Conservation (phyloP, 306 rosid species). For the Castanopsis chinensis region DNA sequence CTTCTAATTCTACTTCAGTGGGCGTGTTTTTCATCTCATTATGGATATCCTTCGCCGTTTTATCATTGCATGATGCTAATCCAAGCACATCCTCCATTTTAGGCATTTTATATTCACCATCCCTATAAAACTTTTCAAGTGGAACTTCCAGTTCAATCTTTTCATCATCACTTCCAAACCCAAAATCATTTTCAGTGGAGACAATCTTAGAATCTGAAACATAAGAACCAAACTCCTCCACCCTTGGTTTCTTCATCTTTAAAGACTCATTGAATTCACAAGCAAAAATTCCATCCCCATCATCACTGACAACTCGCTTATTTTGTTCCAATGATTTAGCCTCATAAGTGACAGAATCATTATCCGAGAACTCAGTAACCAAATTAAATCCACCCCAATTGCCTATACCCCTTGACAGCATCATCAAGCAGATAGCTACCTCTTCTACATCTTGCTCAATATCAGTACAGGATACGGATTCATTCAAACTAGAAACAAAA, state of each 20-base stretch:
- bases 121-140: neutral
- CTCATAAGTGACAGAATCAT: constrained; percentile 26
- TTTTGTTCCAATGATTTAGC: constrained; percentile 11
- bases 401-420: constrained; percentile 34
- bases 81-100: constrained; percentile 3
- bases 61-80: neutral
- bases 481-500: constrained; percentile 19
- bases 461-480: constrained; percentile 13
- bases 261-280: constrained; percentile 10
- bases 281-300: constrained; percentile 4
- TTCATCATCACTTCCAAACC: neutral
- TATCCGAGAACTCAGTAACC: constrained; percentile 26
- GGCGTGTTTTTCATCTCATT: neutral
- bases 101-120: constrained; percentile 16
- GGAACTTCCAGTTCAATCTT: neutral
- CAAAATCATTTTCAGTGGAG: constrained; percentile 20
- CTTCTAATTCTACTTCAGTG: constrained; percentile 6
- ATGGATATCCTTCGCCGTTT: neutral
- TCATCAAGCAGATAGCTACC: constrained; percentile 40
- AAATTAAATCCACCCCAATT: constrained; percentile 19
- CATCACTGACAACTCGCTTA: constrained; percentile 2
- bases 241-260: constrained; percentile 18
- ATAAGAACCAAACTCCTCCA: constrained; percentile 5
- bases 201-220: neutral
- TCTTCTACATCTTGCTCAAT: constrained; percentile 29